phyloP scores from a whole-genome alignment of 2,329 filamentous ascomycete species.

The Hymenoscyphus fraxineus region DNA sequence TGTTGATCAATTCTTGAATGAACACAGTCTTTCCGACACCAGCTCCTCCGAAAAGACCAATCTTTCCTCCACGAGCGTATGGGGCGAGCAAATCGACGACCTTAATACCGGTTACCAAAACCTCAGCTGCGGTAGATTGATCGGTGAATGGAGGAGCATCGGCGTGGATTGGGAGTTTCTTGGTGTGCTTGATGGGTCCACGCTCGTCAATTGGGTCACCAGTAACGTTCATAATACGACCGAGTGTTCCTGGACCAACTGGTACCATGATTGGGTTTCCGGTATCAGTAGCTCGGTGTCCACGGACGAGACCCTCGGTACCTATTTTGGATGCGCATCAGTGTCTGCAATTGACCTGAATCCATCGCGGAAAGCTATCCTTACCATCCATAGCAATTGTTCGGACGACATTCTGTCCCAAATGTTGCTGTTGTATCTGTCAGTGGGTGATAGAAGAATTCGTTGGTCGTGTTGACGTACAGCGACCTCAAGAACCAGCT shows the following conservation, averaged over 20 bases:
- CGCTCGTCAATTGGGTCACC: slow-evolving; percentile 99
- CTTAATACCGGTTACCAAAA: slow-evolving; percentile 99
- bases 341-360: slow-evolving; percentile 21
- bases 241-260: slow-evolving; percentile 88
- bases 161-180: slow-evolving; percentile 86
- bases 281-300: slow-evolving; percentile 78
- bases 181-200: slow-evolving; percentile 92
- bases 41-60: slow-evolving; percentile 99
- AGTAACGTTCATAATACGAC: slow-evolving; percentile 99
- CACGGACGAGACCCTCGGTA: slow-evolving; percentile 99
- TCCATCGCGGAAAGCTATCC: slow-evolving; percentile 32
- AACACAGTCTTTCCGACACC: slow-evolving; percentile 99
- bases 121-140: slow-evolving; percentile 93
- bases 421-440: slow-evolving; percentile 75
- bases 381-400: slow-evolving; percentile 99
- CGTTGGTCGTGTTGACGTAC: slow-evolving; percentile 53
- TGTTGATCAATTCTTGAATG: slow-evolving; percentile 99
- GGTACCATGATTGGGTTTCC: slow-evolving; percentile 94
- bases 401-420: slow-evolving; percentile 98
- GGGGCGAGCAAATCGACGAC: slow-evolving; percentile 98
- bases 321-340: slow-evolving; percentile 47
- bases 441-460: slow-evolving; percentile 30
- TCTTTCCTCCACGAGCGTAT: slow-evolving; percentile 99
- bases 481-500: slow-evolving; percentile 93
- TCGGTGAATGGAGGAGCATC: slow-evolving; percentile 90